Conservation (phyloP, 306 rosid species). For the Cicer cuneatum region DNA sequence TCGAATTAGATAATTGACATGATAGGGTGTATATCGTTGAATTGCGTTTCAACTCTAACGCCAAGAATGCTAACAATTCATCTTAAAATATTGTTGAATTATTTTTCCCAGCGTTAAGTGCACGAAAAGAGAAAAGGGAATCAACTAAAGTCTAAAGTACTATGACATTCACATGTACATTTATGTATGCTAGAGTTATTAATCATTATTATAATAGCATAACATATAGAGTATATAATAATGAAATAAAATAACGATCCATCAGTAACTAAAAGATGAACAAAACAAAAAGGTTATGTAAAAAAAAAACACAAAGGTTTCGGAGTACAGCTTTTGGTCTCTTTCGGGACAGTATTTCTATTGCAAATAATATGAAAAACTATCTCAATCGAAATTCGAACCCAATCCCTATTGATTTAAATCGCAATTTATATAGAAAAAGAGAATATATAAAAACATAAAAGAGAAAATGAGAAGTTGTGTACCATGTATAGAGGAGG, state of each 20-base stretch:
- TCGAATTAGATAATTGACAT: too few species aligned
- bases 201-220: slow-evolving; percentile 1
- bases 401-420: too few species aligned
- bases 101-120: slow-evolving; percentile 5
- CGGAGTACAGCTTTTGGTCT: slow-evolving; percentile 1
- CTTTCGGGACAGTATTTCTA: background rate
- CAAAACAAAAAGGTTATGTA: background rate
- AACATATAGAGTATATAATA: background rate
- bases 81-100: background rate
- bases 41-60: too few species aligned
- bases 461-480: too few species aligned
- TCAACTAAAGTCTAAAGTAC: slow-evolving; percentile 3
- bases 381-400: too few species aligned
- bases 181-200: too few species aligned
- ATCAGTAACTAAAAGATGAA: background rate
- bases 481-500: too few species aligned
- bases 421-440: too few species aligned
- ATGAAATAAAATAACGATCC: slow-evolving; percentile 11
- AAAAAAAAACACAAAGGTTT: background rate
- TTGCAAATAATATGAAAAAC: too few species aligned
- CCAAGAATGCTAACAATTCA: too few species aligned
- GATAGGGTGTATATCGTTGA: too few species aligned
- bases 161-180: background rate
- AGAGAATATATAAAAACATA: too few species aligned
- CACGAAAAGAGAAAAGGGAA: slow-evolving; percentile 34